Evolutionary conservation across 306 rosid species (phyloP).

Genomic region (Vicia villosa): DNA sequence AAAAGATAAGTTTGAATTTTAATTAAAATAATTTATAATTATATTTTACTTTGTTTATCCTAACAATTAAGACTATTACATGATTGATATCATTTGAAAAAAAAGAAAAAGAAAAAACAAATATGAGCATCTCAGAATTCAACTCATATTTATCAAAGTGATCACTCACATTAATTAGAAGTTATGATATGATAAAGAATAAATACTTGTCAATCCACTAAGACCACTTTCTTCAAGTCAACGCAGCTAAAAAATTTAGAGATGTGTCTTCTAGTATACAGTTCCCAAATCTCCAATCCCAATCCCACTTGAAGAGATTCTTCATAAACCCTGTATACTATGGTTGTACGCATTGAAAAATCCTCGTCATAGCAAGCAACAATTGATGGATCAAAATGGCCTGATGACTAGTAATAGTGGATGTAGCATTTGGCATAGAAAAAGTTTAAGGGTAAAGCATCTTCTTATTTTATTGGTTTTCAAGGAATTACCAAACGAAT

Average conservation of each 20-base stretch:
- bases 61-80: neutral
- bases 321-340: neutral
- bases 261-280: neutral
- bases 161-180: neutral
- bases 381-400: conserved; percentile 19
- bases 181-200: neutral
- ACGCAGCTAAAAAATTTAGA: neutral
- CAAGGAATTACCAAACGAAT: neutral
- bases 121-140: neutral
- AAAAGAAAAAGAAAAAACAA: too few relatives aligned
- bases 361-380: conserved; percentile 13
- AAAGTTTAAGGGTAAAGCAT: neutral
- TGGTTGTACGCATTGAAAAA: neutral
- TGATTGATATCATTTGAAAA: neutral
- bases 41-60: neutral
- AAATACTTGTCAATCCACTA: neutral
- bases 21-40: too few relatives aligned
- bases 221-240: conserved; percentile 15
- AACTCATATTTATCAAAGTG: neutral
- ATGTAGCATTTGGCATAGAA: neutral
- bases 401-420: conserved; percentile 18
- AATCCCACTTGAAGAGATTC: neutral
- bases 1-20: too few relatives aligned
- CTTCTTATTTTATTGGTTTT: conserved; percentile 11
- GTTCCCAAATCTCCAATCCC: neutral